Base-by-base conservation (phyloP, 495 filamentous ascomycete genomes). In the Penicillium simplicissimum region DNA sequence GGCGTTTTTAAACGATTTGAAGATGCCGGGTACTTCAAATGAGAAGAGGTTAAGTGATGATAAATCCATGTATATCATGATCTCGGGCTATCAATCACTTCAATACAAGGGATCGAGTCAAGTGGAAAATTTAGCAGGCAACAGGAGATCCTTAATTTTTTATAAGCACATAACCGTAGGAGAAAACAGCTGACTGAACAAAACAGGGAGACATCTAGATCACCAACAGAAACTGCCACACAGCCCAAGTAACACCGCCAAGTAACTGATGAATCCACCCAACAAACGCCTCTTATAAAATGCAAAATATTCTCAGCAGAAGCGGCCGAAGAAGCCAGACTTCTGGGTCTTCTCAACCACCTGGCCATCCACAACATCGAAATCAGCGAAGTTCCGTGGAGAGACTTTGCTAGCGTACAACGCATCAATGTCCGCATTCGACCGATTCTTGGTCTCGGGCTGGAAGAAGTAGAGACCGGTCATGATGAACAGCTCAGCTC, bases 381-480 rank as follows among this genome's bases (percentile, higher is more conserved):
- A 62, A 25, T 62, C 36, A 8, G 35, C 40, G 10, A 57, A 62
- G 13, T 53, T 62, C 34, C 60, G 60, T 0, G 59, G 59, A 11
- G 52, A 42, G 6, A 63, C 55, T 1, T 48, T 45, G 11, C 33
- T 54, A 6, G 55, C 47, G 35, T 63, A 63, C 25, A 63, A 49
- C 6, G 49, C 37, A 54, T 63, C 60, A 13, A 63, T 63, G 0
- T 63, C 60, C 13, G 60, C 25, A 36, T 58, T 43, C 17, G 60
- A 63, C 15, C 55, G 35, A 15, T 63, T 63, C 38, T 63, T 52
- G 7, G 55, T 63, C 55, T 63, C 60, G 0, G 60, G 60, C 48
- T 63, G 60, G 51, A 63, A 58, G 48, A 63, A 58, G 19, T 63
- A 63, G 8, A 63, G 60, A 38, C 60, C 60, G 31, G 36, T 19